Percentiles rank a stretch among this genome's conserved stretches.
Evolutionary conservation across 345 rosid genomes (phyloP).

Genomic region (Brassica carinata): DNA sequence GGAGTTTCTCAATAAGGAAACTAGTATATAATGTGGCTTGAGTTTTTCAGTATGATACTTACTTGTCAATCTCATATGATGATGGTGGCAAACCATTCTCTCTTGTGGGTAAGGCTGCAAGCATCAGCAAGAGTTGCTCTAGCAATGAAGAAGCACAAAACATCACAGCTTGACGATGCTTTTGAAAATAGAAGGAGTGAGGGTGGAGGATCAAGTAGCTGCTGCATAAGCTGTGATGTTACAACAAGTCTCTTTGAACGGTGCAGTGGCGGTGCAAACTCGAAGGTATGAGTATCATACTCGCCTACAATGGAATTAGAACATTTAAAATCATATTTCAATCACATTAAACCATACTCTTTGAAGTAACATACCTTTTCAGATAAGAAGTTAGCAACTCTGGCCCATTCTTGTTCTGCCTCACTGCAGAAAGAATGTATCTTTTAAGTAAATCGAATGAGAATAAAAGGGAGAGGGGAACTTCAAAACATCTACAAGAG

Average conservation of each 20-base stretch:
- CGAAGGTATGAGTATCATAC: constrained; percentile 46
- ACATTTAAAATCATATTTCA: neutral
- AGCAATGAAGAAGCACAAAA: constrained; percentile 47
- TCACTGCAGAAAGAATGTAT: constrained; percentile 44
- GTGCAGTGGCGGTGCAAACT: constrained; percentile 42
- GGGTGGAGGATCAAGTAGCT: constrained; percentile 55
- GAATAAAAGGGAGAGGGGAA: neutral
- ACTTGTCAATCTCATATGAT: constrained; percentile 39
- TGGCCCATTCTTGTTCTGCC: constrained; percentile 66
- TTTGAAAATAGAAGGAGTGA: constrained; percentile 50
- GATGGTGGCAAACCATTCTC: constrained; percentile 26
- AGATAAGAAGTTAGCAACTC: constrained; percentile 52
- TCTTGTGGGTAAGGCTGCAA: constrained; percentile 40
- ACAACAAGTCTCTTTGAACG: constrained; percentile 62
- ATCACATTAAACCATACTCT: constrained; percentile 4
- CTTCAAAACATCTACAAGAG: neutral
- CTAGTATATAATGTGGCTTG: neutral
- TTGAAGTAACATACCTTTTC: constrained; percentile 59
- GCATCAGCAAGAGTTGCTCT: constrained; percentile 66
- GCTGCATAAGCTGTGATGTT: constrained; percentile 73
- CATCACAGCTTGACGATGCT: constrained; percentile 46
- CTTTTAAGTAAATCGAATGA: neutral
- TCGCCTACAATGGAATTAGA: constrained; percentile 44
- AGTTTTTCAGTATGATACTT: constrained; percentile 27
- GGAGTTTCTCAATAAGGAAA: neutral